Percentiles rank a stretch among this genome's conserved stretches.
Conservation (phyloP, 805 yeast species). For the Kodamaea fukazawae region DNA sequence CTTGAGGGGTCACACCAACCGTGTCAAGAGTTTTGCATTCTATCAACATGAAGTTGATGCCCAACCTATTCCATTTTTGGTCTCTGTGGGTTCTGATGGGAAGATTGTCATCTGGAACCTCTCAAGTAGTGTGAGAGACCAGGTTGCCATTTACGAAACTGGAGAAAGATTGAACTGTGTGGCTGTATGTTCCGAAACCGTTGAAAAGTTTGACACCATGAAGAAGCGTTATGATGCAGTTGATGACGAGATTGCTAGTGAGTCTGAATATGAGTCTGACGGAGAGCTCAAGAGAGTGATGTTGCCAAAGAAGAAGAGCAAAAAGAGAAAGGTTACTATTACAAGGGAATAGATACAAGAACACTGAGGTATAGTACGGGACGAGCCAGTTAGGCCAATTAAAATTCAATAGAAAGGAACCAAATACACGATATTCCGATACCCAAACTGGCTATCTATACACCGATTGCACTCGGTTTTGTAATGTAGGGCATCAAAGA, state of each 20-base stretch:
- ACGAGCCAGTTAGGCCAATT: too few relatives aligned
- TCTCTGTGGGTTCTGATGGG: slow-evolving; percentile 91
- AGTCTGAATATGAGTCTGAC: slow-evolving; percentile 74
- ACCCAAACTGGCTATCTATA: too few relatives aligned
- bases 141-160: slow-evolving; percentile 84
- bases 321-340: slow-evolving; percentile 36
- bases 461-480: too few relatives aligned
- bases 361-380: too few relatives aligned
- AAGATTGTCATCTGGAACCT: slow-evolving; percentile 87
- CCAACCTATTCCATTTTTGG: slow-evolving; percentile 45
- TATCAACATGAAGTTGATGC: slow-evolving; percentile 39
- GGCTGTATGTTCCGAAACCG: slow-evolving; percentile 66
- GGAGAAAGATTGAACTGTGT: slow-evolving; percentile 92
- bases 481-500: neutral
- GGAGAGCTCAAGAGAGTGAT: slow-evolving; percentile 62
- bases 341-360: slow-evolving; percentile 53
- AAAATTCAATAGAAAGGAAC: too few relatives aligned
- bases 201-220: slow-evolving; percentile 73
- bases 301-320: slow-evolving; percentile 50
- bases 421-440: too few relatives aligned
- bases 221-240: slow-evolving; percentile 46
- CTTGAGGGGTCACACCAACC: slow-evolving; percentile 76
- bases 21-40: slow-evolving; percentile 77
- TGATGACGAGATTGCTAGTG: slow-evolving; percentile 40
- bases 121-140: slow-evolving; percentile 54